Base-by-base conservation (phyloP, 1,139 yeast species). In the Kodamaea fungicola region DNA sequence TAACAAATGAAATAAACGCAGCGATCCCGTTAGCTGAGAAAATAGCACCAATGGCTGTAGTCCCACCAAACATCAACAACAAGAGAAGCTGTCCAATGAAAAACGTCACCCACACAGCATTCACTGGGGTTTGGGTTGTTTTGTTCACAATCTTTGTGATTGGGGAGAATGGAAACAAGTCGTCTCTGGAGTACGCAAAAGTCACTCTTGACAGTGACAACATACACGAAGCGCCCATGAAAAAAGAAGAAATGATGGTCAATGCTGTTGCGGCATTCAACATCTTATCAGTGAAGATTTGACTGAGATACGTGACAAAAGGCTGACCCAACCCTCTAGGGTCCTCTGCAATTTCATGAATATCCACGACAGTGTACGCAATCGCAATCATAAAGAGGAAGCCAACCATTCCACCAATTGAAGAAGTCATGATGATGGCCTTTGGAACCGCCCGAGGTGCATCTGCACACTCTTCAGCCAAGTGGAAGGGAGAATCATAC, bases 1-100 rank as follows among this genome's bases (percentile, higher is more conserved):
- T 64, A 10, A 79, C 71, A 56, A 83, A 83, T 1, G 89, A 82
- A 42, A 82, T 71, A 50, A 81, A 82, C 0, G 86, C 81, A 12
- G 85, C 76, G 52, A 82, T 81, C 38, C 88, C 90, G 36, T 88
- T 88, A 29, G 83, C 86, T 1, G 86, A 80, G 62, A 83, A 83
- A 40, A 82, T 80, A 33, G 92, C 90, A 30, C 79, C 83, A 49
- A 83, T 78, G 31, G 89, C 85, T 9, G 76, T 69, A 39, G 73
- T 78, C 27, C 86, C 87, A 23, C 83, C 84, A 61, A 83, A 80
- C 53, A 81, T 69, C 43, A 80, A 66, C 38, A 79, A 67, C 42
- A 82, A 64, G 27, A 77, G 61, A 22, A 79, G 65, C 50, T 76
- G 75, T 26, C 85, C 87, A 38, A 83, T 51, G 23, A 69, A 49